Conservation (phyloP, 2,329 filamentous ascomycete genomes). For the Canariomyces notabilis region DNA sequence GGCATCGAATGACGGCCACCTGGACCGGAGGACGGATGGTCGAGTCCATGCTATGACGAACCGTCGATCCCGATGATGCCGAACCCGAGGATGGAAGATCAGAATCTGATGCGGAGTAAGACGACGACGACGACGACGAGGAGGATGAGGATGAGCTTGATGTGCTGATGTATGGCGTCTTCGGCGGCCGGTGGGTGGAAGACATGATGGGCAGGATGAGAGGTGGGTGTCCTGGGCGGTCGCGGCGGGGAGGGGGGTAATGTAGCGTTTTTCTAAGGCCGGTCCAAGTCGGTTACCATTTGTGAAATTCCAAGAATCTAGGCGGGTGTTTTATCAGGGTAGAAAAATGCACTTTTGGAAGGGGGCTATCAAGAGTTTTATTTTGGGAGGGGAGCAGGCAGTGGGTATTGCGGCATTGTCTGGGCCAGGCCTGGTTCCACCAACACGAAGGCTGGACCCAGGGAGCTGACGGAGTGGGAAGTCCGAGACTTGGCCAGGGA, state of each 20-base stretch:
- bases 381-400: constrained; percentile 6
- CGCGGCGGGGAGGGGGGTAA: too few relatives aligned
- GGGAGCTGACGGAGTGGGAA: constrained; percentile 1
- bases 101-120: constrained; percentile 37
- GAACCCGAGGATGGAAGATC: constrained; percentile 33
- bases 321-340: not conserved
- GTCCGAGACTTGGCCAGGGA: constrained; percentile 4
- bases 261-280: constrained; percentile 4
- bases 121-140: constrained; percentile 33
- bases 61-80: constrained; percentile 29
- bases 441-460: constrained; percentile 4
- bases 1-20: constrained; percentile 58
- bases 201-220: constrained; percentile 25
- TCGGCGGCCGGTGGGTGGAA: constrained; percentile 31
- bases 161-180: constrained; percentile 35
- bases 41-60: constrained; percentile 47
- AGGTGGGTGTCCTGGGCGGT: not conserved
- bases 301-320: not conserved
- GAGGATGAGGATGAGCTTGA: constrained; percentile 37
- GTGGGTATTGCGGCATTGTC: constrained; percentile 9
- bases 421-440: constrained; percentile 17
- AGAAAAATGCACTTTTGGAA: not conserved
- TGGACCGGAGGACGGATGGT: constrained; percentile 42
- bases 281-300: constrained; percentile 8
- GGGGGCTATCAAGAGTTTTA: constrained; percentile 12